Percentiles rank a stretch among this genome's conserved stretches.
Conservation (phyloP, 768 basidiomycete species). For the Naganishia onofrii region DNA sequence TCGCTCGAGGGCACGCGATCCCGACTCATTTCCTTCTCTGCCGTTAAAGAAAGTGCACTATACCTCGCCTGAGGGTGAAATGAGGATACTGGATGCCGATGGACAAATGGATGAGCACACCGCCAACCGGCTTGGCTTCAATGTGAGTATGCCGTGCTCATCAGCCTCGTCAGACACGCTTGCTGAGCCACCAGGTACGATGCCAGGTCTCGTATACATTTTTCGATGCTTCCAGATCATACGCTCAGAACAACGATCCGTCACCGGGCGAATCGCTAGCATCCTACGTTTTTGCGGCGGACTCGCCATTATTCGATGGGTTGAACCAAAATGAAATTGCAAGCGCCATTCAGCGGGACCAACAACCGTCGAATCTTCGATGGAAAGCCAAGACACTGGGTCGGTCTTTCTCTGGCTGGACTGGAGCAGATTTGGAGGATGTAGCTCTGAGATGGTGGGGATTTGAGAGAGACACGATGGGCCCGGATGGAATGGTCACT, state of each 20-base stretch:
- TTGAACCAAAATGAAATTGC: background rate
- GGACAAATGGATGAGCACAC: background rate
- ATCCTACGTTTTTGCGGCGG: constrained; percentile 6
- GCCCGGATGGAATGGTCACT: constrained; percentile 29
- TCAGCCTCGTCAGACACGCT: background rate
- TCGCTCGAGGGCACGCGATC: background rate
- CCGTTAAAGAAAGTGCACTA: constrained; percentile 1
- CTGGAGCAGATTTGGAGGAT: constrained; percentile 32
- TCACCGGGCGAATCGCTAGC: constrained; percentile 23
- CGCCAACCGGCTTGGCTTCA: constrained; percentile 7
- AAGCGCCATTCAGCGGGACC: background rate
- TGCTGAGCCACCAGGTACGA: background rate
- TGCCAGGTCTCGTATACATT: constrained; percentile 6
- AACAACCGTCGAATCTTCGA: background rate
- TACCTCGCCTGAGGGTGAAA: constrained; percentile 10
- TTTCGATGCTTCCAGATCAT: constrained; percentile 13
- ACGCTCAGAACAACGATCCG: constrained; percentile 12
- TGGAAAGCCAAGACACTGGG: constrained; percentile 14
- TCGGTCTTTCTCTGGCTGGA: constrained; percentile 33
- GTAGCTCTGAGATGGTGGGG: constrained; percentile 36
- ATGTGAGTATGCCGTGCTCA: background rate
- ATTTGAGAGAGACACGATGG: constrained; percentile 32
- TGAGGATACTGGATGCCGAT: constrained; percentile 15
- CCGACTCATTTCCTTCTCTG: background rate
- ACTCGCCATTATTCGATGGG: constrained; percentile 24